Percentiles rank a stretch among this genome's conserved stretches.
phyloP scores from a whole-genome alignment of 257 asterid genomes.

The Rubia yunnanensis region DNA sequence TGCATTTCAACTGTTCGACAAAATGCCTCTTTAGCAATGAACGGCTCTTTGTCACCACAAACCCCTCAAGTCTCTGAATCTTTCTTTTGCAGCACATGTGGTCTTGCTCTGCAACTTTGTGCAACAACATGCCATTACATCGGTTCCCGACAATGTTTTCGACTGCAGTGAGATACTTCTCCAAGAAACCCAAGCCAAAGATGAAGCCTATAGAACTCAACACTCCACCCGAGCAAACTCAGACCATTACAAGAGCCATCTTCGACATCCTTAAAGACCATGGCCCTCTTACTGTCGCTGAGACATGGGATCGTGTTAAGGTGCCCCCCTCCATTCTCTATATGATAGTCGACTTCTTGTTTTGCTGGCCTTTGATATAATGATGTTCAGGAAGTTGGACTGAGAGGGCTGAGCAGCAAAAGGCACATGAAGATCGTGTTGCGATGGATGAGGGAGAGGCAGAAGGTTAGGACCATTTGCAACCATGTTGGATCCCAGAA shows the following conservation, averaged over 20 bases:
- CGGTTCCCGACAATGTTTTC: conserved; percentile 47
- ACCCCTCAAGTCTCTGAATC: too few species aligned
- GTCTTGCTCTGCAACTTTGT: neutral
- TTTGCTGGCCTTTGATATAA: neutral
- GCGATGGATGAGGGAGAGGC: conserved; percentile 94
- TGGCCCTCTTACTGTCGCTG: conserved; percentile 73
- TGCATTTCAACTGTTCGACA: conserved; percentile 7
- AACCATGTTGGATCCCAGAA: conserved; percentile 72
- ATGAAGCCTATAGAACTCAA: conserved; percentile 85
- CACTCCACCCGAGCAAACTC: conserved; percentile 88
- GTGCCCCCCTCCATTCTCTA: conserved; percentile 23
- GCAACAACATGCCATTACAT: neutral
- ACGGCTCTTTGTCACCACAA: too few species aligned
- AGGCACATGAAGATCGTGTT: conserved; percentile 78
- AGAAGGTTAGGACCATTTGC: conserved; percentile 64
- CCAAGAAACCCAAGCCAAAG: conserved; percentile 79
- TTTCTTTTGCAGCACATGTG: conserved; percentile 5
- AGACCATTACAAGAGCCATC: conserved; percentile 72
- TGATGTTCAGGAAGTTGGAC: conserved; percentile 54
- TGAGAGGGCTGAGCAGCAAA: conserved; percentile 67
- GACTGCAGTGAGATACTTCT: conserved; percentile 61
- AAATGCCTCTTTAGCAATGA: conserved; percentile 1
- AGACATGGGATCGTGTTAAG: conserved; percentile 92
- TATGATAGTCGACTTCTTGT: neutral
- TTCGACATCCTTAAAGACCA: conserved; percentile 82